Evolutionary conservation across 306 rosid genomes (phyloP).

Genomic region (Cucumis melo): DNA sequence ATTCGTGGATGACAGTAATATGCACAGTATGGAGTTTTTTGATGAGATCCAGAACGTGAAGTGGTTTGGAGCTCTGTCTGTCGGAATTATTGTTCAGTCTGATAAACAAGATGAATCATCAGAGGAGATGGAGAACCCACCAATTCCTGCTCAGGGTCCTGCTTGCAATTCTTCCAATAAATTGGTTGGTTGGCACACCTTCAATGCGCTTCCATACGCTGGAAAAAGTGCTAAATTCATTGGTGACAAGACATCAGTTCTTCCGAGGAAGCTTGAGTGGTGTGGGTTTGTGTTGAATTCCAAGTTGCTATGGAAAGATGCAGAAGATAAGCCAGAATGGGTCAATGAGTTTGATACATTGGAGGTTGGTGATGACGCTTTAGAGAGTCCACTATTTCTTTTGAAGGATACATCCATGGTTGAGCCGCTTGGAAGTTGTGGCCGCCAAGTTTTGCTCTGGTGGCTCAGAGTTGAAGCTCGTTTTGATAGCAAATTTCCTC

Average conservation of each 20-base stretch:
- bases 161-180: constrained; percentile 79
- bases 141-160: constrained; percentile 87
- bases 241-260: constrained; percentile 74
- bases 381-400: constrained; percentile 72
- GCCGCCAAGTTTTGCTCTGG: constrained; percentile 87
- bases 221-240: constrained; percentile 64
- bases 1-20: constrained; percentile 97
- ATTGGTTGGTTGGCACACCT: constrained; percentile 94
- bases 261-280: constrained; percentile 86
- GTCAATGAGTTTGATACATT: constrained; percentile 54
- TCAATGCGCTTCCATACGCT: constrained; percentile 47
- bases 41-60: constrained; percentile 79
- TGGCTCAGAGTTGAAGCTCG: constrained; percentile 99
- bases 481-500: constrained; percentile 91
- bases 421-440: constrained; percentile 93
- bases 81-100: constrained; percentile 72
- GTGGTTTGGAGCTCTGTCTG: constrained; percentile 90
- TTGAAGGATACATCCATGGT: constrained; percentile 64
- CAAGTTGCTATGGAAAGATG: constrained; percentile 66
- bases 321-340: constrained; percentile 77
- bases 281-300: constrained; percentile 94
- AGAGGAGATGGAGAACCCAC: constrained; percentile 31
- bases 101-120: constrained; percentile 21
- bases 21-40: constrained; percentile 93
- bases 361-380: constrained; percentile 35